Evolutionary conservation across 75 land plant species (phyloP).

Genomic region (Cupressus sempervirens): DNA sequence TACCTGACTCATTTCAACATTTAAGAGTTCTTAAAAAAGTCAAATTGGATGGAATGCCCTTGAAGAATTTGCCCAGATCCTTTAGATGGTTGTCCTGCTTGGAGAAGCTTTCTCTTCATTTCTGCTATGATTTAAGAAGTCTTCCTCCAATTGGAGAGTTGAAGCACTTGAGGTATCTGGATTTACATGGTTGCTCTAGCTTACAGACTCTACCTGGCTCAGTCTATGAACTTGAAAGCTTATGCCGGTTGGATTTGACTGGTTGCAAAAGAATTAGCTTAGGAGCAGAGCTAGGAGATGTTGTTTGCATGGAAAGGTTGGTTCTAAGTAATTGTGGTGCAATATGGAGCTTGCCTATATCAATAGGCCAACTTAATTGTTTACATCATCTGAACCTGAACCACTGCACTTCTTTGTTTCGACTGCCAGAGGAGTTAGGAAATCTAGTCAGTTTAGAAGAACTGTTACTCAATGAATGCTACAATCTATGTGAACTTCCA

Average conservation of each 20-base stretch:
- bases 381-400: background rate
- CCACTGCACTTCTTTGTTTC: constrained; percentile 1
- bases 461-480: constrained; percentile 11
- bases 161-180: background rate
- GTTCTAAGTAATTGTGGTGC: background rate
- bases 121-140: constrained; percentile 1
- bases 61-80: background rate
- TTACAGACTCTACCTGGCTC: constrained; percentile 4
- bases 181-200: constrained; percentile 6
- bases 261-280: background rate
- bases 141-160: background rate
- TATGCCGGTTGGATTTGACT: constrained; percentile 1
- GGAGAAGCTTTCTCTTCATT: constrained; percentile 4
- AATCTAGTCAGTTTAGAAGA: constrained; percentile 4
- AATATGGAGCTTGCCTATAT: constrained; percentile 3
- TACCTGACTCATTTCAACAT: constrained; percentile 17
- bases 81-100: background rate
- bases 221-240: background rate
- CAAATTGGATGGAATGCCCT: constrained; percentile 1
- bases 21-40: constrained; percentile 2
- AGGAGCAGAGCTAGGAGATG: background rate
- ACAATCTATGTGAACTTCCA: background rate
- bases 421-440: constrained; percentile 5
- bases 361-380: background rate
- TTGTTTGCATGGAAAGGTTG: constrained; percentile 5